phyloP scores from a whole-genome alignment of 2,329 filamentous ascomycete species.

The Scytalidium lignicola region DNA sequence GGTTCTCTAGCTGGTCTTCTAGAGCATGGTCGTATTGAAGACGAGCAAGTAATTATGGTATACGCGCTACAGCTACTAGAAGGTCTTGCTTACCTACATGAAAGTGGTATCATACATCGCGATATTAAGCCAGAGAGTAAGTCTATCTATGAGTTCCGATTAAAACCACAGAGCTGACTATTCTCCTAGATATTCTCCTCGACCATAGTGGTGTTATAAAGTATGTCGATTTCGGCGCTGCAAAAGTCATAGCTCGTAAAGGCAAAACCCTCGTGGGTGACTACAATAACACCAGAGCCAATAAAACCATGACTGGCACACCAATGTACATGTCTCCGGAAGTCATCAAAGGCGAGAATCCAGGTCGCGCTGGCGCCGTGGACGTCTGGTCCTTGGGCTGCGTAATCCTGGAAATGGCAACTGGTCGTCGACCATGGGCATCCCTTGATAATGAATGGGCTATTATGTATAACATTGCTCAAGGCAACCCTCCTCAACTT shows the following conservation, averaged over 20 bases:
- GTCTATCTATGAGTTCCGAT: constrained; percentile 31
- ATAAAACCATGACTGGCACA: constrained; percentile 93
- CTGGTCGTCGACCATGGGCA: constrained; percentile 88
- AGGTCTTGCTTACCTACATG: constrained; percentile 88
- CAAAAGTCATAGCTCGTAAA: constrained; percentile 92
- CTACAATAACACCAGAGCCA: constrained; percentile 48
- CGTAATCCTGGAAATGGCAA: constrained; percentile 96
- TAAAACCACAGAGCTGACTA: constrained; percentile 5
- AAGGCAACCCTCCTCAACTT: constrained; percentile 86
- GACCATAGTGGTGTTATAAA: constrained; percentile 99
- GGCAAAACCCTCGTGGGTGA: constrained; percentile 76
- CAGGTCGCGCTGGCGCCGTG: constrained; percentile 77
- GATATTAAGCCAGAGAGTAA: constrained; percentile 97
- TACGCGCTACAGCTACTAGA: constrained; percentile 92
- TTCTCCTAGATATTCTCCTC: constrained; percentile 71
- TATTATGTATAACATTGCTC: constrained; percentile 99
- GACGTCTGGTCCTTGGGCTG: constrained; percentile 97
- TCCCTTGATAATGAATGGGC: constrained; percentile 98
- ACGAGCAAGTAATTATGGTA: constrained; percentile 96
- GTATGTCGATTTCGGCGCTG: constrained; percentile 96
- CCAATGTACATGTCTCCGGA: constrained; percentile 99
- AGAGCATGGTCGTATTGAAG: constrained; percentile 94
- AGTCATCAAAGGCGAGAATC: constrained; percentile 85
- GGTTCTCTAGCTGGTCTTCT: constrained; percentile 85
- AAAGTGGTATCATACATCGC: constrained; percentile 86